Evolutionary conservation across 148 eudicot species (phyloP).

Genomic region (Persicaria tinctoria): DNA sequence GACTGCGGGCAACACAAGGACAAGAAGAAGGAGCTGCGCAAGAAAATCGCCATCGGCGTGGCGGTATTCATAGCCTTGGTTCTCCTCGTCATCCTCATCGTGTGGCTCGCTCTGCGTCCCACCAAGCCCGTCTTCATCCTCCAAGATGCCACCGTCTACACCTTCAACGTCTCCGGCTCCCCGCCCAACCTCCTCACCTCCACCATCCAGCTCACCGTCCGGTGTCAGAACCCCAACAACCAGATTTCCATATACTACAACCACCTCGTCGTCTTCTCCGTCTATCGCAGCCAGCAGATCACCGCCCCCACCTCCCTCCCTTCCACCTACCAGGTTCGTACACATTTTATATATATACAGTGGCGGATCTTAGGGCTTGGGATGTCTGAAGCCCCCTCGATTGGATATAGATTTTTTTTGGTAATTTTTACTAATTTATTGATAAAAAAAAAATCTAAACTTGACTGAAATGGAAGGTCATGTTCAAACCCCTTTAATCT

Average conservation of each 20-base stretch:
- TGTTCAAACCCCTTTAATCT: too few species aligned
- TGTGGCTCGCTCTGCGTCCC: conserved; percentile 58
- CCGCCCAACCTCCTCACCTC: conserved; percentile 42
- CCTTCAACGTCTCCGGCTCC: conserved; percentile 41
- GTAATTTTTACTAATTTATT: too few species aligned
- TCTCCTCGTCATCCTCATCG: conserved; percentile 36
- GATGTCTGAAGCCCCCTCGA: too few species aligned
- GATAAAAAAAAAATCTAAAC: too few species aligned
- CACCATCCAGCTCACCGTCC: conserved; percentile 31
- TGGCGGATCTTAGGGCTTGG: too few species aligned
- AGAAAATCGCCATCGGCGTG: conserved; percentile 18
- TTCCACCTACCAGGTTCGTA: conserved; percentile 25
- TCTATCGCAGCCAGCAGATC: conserved; percentile 58
- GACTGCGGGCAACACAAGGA: conserved; percentile 51
- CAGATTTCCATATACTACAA: conserved; percentile 41
- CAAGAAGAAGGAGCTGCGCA: conserved; percentile 21
- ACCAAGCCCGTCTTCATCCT: conserved; percentile 47
- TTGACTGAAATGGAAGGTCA: too few species aligned
- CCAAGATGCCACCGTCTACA: conserved; percentile 63
- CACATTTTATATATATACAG: too few species aligned
- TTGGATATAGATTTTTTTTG: too few species aligned
- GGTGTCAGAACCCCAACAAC: conserved; percentile 35
- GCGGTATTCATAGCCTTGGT: conserved; percentile 25
- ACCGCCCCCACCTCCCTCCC: conserved; percentile 53
- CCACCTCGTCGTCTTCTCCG: conserved; percentile 33